Percentiles rank a stretch among this genome's conserved stretches.
Conservation (phyloP, 2,329 filamentous ascomycete species). For the Sporothrix curviconia region DNA sequence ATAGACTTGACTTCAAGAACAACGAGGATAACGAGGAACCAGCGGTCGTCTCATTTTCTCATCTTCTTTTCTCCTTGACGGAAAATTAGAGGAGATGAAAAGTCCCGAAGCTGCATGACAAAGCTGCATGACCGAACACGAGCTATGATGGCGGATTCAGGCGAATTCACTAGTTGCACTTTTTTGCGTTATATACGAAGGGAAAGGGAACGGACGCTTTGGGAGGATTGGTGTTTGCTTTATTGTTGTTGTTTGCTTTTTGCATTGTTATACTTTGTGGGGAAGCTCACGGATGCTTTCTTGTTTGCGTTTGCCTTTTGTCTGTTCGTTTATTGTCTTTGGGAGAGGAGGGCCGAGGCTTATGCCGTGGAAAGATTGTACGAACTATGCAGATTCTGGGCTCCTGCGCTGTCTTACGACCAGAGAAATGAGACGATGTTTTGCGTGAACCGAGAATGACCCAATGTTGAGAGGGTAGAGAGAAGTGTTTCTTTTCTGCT, state of each 20-base stretch:
- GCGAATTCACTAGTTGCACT: background rate
- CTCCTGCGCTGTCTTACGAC: too few relatives aligned
- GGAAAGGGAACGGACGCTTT: background rate
- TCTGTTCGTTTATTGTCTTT: background rate
- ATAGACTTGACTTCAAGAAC: constrained; percentile 11
- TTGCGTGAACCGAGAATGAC: too few relatives aligned
- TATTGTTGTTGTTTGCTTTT: background rate
- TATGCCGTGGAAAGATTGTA: constrained; percentile 6
- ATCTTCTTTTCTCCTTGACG: constrained; percentile 13
- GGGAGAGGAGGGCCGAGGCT: background rate
- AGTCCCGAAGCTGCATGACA: constrained; percentile 16
- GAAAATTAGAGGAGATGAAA: constrained; percentile 12
- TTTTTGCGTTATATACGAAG: constrained; percentile 6
- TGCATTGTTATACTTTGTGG: background rate
- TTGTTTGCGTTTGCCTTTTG: background rate
- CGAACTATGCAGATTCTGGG: background rate
- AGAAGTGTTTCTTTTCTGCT: too few relatives aligned
- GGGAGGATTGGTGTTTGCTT: too few relatives aligned
- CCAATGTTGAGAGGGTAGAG: too few relatives aligned
- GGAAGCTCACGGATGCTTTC: background rate
- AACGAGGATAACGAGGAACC: constrained; percentile 11
- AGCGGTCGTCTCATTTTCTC: background rate
- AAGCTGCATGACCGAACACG: too few relatives aligned
- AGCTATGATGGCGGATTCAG: too few relatives aligned
- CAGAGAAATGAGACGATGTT: too few relatives aligned